These are phyloP conservation scores for Paramecium bursaria DNA, from an alignment of 73 alveolate species.

Conservation along the genomic window DNA sequence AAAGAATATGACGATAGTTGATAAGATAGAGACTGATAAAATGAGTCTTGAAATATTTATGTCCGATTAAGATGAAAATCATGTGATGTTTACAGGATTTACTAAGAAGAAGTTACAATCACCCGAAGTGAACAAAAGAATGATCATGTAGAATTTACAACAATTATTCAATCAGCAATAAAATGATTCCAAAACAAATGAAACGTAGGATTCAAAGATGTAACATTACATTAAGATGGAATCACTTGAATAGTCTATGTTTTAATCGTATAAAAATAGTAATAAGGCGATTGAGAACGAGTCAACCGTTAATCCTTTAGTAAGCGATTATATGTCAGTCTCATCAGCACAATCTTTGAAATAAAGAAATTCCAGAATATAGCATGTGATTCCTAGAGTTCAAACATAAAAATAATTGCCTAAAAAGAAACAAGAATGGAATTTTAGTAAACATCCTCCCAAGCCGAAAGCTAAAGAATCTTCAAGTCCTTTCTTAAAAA, in stretches of 20 bases:
- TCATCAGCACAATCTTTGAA: not conserved
- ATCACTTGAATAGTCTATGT: conserved; percentile 24
- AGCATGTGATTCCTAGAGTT: no score
- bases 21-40: conserved; percentile 24
- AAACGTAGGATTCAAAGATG: conserved; percentile 21
- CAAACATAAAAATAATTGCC: not conserved
- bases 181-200: not conserved
- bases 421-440: not conserved
- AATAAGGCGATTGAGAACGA: no score
- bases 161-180: not conserved
- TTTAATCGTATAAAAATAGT: no score
- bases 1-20: not conserved
- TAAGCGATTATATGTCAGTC: not conserved
- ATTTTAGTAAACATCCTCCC: not conserved
- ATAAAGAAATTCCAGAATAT: not conserved
- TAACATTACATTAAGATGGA: conserved; percentile 37
- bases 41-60: conserved; percentile 5
- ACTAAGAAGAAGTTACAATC: conserved; percentile 1
- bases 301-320: no score
- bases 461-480: not conserved
- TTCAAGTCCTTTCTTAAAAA: not conserved
- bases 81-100: conserved; percentile 34
- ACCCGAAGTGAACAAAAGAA: conserved; percentile 5
- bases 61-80: conserved; percentile 7
- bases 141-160: not conserved